Evolutionary conservation across 176 grass and related monocot genomes (phyloP), one percentile per base, ranked within the genome.

Genomic region (Aegilops tauschii): DNA sequence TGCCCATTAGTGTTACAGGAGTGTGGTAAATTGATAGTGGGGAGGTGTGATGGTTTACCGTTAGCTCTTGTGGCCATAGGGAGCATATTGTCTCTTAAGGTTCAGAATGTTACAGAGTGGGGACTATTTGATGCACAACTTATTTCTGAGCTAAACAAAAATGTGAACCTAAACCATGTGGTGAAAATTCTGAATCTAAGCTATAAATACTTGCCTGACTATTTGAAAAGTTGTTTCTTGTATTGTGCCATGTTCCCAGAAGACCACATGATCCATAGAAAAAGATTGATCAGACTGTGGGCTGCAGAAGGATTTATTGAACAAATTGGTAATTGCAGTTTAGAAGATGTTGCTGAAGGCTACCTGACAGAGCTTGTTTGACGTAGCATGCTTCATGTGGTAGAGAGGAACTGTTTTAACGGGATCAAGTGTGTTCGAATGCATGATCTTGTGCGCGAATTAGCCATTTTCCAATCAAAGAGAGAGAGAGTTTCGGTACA

Each of bases 171-270:
- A 32, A 86, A 78, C 4, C 54, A 11, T 0, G 65, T 95, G 31
- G 79, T 67, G 68, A 92, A 64, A 36, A 81, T 90, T 87, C 31
- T 95, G 56, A 84, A 88, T 69, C 30, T 92, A 52, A 95, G 90
- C 20, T 95, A 87, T 6, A 86, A 77, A 13, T 3, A 93, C 16
- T 77, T 89, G 2, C 93, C 93, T 4, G 20, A 64, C 17, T 52
- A 93, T 81, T 71, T 95, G 12, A 93, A 93, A 7, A 93, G 82
- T 36, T 95, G 93, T 76, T 95, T 91, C 56, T 63, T 95, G 6
- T 87, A 88, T 54, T 87, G 72, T 79, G 42, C 86, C 82, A 67
- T 93, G 35, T 95, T 93, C 44, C 93, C 88, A 34, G 87, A 94
- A 76, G 88, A 93, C 58, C 75, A 89, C 61, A 16, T 31, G 0